Base-by-base conservation (phyloP, 768 basidiomycete genomes). In the Fomitopsis serialis region DNA sequence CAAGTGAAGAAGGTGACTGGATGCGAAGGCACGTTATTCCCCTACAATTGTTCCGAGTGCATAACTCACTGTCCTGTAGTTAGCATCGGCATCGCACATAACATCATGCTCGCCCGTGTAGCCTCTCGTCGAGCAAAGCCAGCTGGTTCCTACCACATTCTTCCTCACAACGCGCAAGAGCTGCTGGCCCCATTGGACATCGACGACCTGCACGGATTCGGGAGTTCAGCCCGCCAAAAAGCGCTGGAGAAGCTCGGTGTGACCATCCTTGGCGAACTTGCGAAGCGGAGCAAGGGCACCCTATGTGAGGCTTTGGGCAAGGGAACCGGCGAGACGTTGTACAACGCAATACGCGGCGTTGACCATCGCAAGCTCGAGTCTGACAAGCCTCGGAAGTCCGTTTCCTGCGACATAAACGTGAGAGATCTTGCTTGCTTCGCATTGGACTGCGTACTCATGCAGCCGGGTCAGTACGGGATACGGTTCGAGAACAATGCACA, bases 341-440 rank as follows among this genome's bases (percentile, higher is more conserved):
- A 82, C 62, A 91, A 92, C 19, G 91, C 84, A 0, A 67, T 95
- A 15, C 77, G 91, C 17, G 97, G 97, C 0, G 74, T 93, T 24
- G 97, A 98, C 61, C 79, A 88, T 32, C 79, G 82, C 50, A 79
- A 79, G 54, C 70, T 98, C 42, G 89, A 92, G 65, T 85, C 83
- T 32, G 87, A 92, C 65, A 92, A 92, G 63, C 81, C 85, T 47
- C 75, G 96, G 61, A 94, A 93, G 68, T 91, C 87, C 6, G 92
- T 99, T 19, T 92, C 89, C 11, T 94, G 91, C 54, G 96, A 98
- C 65, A 89, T 98, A 62, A 99, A 93, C 62, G 94, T 95, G 60
- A 65, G 92, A n/a, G n/a, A n/a, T n/a, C n/a, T 78, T 7, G 6
- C 35, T 19, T 47, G 27, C 17, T 27, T 19, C 10, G 58, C 40